A percentile compares a stretch with the other conserved stretches of the same genome.
These are phyloP conservation scores for Chaetomium fimeti DNA, from an alignment of 495 filamentous ascomycete genomes.

Conservation along the genomic window DNA sequence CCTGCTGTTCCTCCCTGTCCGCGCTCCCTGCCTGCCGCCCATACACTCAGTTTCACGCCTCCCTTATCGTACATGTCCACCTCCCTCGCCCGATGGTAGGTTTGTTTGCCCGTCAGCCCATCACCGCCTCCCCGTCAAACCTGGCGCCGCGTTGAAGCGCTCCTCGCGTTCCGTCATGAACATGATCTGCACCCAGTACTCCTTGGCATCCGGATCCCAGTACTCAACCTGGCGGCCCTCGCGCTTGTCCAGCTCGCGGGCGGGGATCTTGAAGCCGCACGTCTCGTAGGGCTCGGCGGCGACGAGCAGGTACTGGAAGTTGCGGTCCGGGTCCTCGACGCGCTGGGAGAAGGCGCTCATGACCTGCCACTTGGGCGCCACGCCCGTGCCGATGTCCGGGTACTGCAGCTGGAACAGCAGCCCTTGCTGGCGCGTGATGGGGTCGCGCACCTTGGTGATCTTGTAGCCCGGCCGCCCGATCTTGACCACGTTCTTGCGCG, in stretches of 20 bases:
- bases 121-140: constrained; percentile 59
- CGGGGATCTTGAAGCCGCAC: constrained; percentile 93
- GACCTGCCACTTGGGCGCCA: constrained; percentile 81
- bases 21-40: too few relatives aligned
- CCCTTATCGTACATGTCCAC: not conserved
- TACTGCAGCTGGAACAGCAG: constrained; percentile 94
- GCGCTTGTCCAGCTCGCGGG: constrained; percentile 85
- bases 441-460: constrained; percentile 93
- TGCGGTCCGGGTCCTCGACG: constrained; percentile 90
- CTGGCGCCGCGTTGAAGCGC: constrained; percentile 89
- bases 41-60: not conserved
- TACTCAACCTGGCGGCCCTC: constrained; percentile 84
- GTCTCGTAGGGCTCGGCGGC: constrained; percentile 98
- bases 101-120: not conserved
- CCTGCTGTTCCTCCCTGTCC: too few relatives aligned
- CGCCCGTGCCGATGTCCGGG: constrained; percentile 78
- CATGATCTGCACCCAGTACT: constrained; percentile 98
- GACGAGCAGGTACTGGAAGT: constrained; percentile 90
- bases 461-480: constrained; percentile 97
- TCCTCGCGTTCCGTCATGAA: constrained; percentile 99
- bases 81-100: not conserved
- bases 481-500: constrained; percentile 89
- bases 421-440: constrained; percentile 83
- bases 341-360: constrained; percentile 98
- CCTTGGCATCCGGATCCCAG: constrained; percentile 95